Conservation (phyloP, 75 land plant genomes). For the Pinus albicaulis region DNA sequence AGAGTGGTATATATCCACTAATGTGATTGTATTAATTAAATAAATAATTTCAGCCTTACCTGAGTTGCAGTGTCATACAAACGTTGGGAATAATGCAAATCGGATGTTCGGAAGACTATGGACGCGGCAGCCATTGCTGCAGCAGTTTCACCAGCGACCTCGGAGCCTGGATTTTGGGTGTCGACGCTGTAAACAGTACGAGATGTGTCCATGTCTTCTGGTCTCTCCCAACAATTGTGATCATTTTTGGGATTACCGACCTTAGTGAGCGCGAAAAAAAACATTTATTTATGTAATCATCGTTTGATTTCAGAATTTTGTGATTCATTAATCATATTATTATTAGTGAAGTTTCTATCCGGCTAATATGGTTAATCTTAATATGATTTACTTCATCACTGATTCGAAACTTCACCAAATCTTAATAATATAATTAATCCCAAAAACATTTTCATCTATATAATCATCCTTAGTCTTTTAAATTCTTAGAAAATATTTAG, state of each 20-base stretch:
- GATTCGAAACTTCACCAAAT: no score
- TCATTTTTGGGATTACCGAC: slow-evolving; percentile 70
- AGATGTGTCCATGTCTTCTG: slow-evolving; percentile 79
- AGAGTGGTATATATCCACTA: no score
- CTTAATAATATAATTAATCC: no score
- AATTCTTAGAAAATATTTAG: background rate
- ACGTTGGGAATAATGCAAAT: slow-evolving; percentile 29
- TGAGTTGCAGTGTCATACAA: slow-evolving; percentile 25
- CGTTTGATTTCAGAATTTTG: no score
- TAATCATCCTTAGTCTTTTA: background rate
- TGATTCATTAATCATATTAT: no score
- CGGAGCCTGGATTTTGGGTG: slow-evolving; percentile 57
- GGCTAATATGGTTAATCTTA: no score
- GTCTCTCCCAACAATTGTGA: slow-evolving; percentile 80
- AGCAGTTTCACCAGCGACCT: slow-evolving; percentile 77
- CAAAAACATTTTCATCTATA: no score
- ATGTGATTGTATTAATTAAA: no score
- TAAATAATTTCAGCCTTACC: no score
- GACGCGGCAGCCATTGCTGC: slow-evolving; percentile 83
- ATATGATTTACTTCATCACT: no score
- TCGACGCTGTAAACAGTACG: slow-evolving; percentile 51
- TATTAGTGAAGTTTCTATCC: no score
- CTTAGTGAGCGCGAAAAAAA: background rate
- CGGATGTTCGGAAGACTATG: slow-evolving; percentile 45
- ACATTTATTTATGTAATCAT: background rate